Evolutionary conservation across 1,284 basidiomycete genomes (phyloP).

Genomic region (Ustilago curta): DNA sequence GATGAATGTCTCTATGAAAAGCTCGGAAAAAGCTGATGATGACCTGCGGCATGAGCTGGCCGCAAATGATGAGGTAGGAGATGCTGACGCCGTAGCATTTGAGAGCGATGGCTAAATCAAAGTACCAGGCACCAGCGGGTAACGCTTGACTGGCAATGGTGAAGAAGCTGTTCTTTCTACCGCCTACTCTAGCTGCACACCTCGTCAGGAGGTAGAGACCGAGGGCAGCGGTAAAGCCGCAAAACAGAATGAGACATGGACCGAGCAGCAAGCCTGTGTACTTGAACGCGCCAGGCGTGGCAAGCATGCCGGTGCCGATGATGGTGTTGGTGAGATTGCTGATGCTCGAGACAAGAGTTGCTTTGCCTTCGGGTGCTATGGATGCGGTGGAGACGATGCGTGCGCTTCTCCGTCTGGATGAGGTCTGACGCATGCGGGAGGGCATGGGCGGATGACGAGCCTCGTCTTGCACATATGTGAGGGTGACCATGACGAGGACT

Average conservation of each 20-base stretch:
- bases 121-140: constrained; percentile 83
- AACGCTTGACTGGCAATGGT: constrained; percentile 57
- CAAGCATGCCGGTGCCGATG: constrained; percentile 67
- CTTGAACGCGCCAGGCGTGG: constrained; percentile 70
- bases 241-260: constrained; percentile 86
- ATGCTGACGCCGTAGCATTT: constrained; percentile 83
- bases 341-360: constrained; percentile 55
- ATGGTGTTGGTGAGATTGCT: constrained; percentile 69
- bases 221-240: constrained; percentile 82
- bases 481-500: constrained; percentile 26
- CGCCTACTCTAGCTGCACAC: constrained; percentile 81
- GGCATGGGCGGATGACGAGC: constrained; percentile 16
- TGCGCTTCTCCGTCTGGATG: constrained; percentile 7
- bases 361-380: constrained; percentile 36
- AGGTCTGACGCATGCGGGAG: constrained; percentile 4
- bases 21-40: constrained; percentile 77
- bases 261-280: constrained; percentile 75
- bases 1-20: constrained; percentile 41
- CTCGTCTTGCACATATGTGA: constrained; percentile 34
- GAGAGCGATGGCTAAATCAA: constrained; percentile 92
- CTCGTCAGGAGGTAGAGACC: constrained; percentile 89
- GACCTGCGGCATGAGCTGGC: constrained; percentile 87
- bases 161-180: constrained; percentile 56
- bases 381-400: constrained; percentile 45
- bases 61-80: constrained; percentile 74